A percentile compares a stretch with the other conserved stretches of the same genome.
Evolutionary conservation across 1,284 basidiomycete genomes (phyloP).

Genomic region (Phellopilus nigrolimitatus): DNA sequence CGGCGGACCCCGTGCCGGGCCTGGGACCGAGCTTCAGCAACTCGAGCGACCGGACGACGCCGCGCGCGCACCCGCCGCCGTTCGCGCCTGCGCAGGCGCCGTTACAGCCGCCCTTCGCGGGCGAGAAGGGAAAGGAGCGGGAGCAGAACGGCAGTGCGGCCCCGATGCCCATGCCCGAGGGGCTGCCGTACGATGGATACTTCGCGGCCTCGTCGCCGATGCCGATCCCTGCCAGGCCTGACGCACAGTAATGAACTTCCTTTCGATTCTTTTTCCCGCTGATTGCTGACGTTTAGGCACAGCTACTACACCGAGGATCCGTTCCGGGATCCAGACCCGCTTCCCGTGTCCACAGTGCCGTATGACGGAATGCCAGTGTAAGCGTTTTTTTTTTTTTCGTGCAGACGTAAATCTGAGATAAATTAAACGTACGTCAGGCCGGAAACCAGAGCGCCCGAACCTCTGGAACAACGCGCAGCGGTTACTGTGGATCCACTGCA

Average conservation of each 20-base stretch:
- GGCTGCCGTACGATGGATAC: slow-evolving; percentile 8
- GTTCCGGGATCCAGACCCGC: slow-evolving; percentile 18
- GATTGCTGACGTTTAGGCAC: not conserved
- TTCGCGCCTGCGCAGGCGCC: not conserved
- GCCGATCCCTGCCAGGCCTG: slow-evolving; percentile 4
- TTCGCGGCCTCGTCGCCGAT: slow-evolving; percentile 11
- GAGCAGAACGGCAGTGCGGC: not conserved
- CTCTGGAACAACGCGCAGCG: not conserved
- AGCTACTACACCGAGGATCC: slow-evolving; percentile 15
- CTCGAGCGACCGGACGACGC: slow-evolving; percentile 13
- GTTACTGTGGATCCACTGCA: not conserved
- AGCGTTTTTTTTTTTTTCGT: not conserved
- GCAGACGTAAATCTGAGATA: not conserved
- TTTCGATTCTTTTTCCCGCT: not conserved
- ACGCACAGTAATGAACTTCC: slow-evolving; percentile 2
- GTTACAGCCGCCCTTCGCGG: not conserved
- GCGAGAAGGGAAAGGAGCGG: slow-evolving; percentile 17
- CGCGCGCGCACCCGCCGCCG: slow-evolving; percentile 3
- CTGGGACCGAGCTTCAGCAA: slow-evolving; percentile 1
- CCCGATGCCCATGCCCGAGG: not conserved
- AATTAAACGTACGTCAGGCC: slow-evolving; percentile 17
- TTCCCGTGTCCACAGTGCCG: slow-evolving; percentile 18
- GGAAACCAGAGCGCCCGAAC: not conserved
- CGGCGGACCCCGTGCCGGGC: not conserved
- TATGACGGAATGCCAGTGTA: slow-evolving; percentile 13